A percentile compares a stretch with the other conserved stretches of the same genome.
Evolutionary conservation across 352 stramenopile genomes (phyloP).

Genomic region (Phytophthora capsici): DNA sequence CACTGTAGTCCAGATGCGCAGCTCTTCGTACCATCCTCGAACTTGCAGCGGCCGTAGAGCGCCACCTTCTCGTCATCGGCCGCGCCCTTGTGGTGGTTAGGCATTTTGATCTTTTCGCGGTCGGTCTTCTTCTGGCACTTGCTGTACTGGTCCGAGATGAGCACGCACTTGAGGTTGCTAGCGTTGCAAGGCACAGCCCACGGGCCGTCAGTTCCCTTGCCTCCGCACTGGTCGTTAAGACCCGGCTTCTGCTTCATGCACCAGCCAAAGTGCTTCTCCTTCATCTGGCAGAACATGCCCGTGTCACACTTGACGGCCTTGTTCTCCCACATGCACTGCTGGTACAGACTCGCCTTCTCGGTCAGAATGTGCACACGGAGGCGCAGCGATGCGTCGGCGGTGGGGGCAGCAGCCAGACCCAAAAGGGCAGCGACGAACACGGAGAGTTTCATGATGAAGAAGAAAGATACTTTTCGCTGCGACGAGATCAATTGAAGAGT

Average conservation of each 20-base stretch:
- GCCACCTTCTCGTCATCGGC: slow-evolving; percentile 19
- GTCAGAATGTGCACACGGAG: slow-evolving; percentile 37
- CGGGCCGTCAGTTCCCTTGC: slow-evolving; percentile 21
- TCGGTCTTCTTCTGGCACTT: slow-evolving; percentile 37
- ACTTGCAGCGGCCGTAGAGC: slow-evolving; percentile 35
- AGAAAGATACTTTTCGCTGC: slow-evolving; percentile 8
- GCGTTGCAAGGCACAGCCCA: slow-evolving; percentile 34
- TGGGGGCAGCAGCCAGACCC: slow-evolving; percentile 6
- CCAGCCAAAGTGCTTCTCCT: slow-evolving; percentile 35
- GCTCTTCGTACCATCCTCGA: slow-evolving; percentile 25
- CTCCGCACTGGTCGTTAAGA: slow-evolving; percentile 37
- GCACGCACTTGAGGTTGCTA: slow-evolving; percentile 32
- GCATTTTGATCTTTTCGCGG: slow-evolving; percentile 28
- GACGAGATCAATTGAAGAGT: slow-evolving; percentile 23
- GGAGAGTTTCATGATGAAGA: slow-evolving; percentile 27
- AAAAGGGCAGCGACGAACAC: slow-evolving; percentile 22
- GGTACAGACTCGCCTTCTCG: slow-evolving; percentile 23
- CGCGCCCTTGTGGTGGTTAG: slow-evolving; percentile 20
- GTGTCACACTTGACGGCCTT: slow-evolving; percentile 36
- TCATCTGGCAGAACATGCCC: slow-evolving; percentile 33
- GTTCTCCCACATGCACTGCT: slow-evolving; percentile 42
- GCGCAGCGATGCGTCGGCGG: slow-evolving; percentile 14
- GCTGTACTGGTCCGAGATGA: slow-evolving; percentile 35
- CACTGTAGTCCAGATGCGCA: slow-evolving; percentile 34
- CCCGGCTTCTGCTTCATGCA: slow-evolving; percentile 34